Conservation (phyloP, 768 basidiomycete species). For the Gelatoporia subvermispora region DNA sequence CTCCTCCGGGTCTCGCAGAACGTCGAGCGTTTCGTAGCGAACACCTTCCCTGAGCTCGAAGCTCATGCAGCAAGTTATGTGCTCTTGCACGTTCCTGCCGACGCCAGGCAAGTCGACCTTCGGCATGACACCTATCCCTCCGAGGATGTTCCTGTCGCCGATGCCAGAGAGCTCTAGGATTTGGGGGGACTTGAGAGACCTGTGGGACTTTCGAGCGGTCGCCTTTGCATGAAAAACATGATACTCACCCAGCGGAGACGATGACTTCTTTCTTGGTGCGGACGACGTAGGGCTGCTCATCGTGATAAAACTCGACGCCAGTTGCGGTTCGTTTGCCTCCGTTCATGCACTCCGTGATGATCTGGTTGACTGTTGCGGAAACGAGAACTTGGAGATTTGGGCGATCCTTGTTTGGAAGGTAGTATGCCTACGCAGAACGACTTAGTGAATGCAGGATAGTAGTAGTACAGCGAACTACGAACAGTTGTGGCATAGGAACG, state of each 20-base stretch:
- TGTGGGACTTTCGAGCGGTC: not conserved
- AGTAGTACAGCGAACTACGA: not conserved
- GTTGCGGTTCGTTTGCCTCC: constrained; percentile 31
- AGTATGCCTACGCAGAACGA: constrained; percentile 15
- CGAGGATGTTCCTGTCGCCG: constrained; percentile 38
- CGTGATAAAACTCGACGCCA: constrained; percentile 41
- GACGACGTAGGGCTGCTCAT: constrained; percentile 27
- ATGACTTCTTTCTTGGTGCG: constrained; percentile 47
- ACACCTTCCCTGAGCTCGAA: constrained; percentile 28
- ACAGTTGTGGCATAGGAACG: constrained; percentile 23
- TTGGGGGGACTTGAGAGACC: constrained; percentile 28
- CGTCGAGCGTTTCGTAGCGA: constrained; percentile 24
- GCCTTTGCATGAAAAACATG: not conserved
- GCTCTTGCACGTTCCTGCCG: constrained; percentile 54
- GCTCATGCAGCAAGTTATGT: constrained; percentile 24
- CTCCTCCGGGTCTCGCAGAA: constrained; percentile 23
- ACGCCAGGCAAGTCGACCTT: constrained; percentile 42
- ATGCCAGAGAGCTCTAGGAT: constrained; percentile 58
- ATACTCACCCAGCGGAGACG: constrained; percentile 13
- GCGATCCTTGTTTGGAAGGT: constrained; percentile 19
- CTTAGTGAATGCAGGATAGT: too few relatives aligned
- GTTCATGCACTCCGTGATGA: constrained; percentile 11
- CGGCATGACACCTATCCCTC: constrained; percentile 32
- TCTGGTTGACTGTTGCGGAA: constrained; percentile 24
- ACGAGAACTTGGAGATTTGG: constrained; percentile 26